Conservation (phyloP, 2,329 filamentous ascomycete species). For the Zarea fungicola region DNA sequence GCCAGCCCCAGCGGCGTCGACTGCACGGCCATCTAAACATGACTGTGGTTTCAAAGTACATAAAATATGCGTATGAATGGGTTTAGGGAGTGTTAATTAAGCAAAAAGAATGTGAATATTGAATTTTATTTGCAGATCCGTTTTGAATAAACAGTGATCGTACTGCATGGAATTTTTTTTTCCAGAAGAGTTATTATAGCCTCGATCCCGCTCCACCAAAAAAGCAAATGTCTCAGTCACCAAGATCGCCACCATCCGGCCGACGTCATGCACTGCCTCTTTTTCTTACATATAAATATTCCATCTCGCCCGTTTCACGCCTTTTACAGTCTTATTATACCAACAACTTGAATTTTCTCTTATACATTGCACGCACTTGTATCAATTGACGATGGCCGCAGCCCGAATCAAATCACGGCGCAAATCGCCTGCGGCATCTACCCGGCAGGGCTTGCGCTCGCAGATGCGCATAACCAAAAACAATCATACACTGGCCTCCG, state of each 20-base stretch:
- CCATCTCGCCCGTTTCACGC: too few relatives aligned
- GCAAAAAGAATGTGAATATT: background rate
- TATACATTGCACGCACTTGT: too few relatives aligned
- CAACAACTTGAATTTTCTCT: background rate
- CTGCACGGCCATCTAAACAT: background rate
- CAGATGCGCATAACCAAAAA: constrained; percentile 12
- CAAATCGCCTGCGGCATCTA: background rate
- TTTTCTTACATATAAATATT: too few relatives aligned
- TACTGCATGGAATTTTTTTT: too few relatives aligned
- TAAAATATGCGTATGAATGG: background rate
- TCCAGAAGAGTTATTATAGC: too few relatives aligned
- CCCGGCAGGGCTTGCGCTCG: constrained; percentile 4
- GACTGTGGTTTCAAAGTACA: background rate
- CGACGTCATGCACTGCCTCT: constrained; percentile 2
- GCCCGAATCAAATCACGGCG: background rate
- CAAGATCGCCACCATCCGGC: background rate
- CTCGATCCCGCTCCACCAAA: too few relatives aligned
- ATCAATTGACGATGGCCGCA: background rate
- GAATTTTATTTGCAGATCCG: background rate
- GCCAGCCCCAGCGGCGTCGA: background rate
- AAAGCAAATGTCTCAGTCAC: too few relatives aligned
- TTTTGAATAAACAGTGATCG: too few relatives aligned
- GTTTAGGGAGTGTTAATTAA: background rate
- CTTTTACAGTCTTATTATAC: background rate
- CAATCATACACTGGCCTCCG: background rate